A percentile compares a stretch with the other conserved stretches of the same genome.
phyloP scores from a whole-genome alignment of 352 stramenopile genomes.

The Phytophthora hibernalis region DNA sequence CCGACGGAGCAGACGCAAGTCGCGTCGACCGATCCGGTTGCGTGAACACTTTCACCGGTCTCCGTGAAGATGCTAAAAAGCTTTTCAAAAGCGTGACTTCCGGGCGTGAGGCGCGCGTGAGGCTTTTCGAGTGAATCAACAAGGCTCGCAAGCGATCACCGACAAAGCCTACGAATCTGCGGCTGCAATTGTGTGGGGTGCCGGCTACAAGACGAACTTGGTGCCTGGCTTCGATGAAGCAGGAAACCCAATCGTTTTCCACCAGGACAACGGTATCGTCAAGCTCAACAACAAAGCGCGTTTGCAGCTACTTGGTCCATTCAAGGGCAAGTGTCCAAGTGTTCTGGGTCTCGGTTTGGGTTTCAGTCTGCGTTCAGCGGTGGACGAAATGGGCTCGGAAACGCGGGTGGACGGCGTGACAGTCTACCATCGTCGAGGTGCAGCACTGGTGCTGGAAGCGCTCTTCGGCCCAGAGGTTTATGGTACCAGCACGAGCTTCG shows the following conservation, averaged over 20 bases:
- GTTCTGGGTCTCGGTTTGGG: conserved; percentile 80
- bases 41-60: conserved; percentile 86
- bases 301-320: conserved; percentile 39
- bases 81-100: conserved; percentile 73
- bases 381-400: conserved; percentile 83
- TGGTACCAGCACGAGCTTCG: conserved; percentile 67
- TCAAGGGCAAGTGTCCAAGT: conserved; percentile 33
- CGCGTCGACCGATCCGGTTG: conserved; percentile 69
- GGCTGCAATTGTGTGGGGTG: conserved; percentile 82
- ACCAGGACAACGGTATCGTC: conserved; percentile 68
- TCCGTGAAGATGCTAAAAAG: conserved; percentile 85
- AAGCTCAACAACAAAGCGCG: conserved; percentile 67
- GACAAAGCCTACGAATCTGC: conserved; percentile 75
- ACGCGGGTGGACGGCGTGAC: conserved; percentile 85
- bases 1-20: conserved; percentile 64
- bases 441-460: conserved; percentile 70
- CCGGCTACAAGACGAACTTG: conserved; percentile 79
- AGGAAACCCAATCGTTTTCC: conserved; percentile 51
- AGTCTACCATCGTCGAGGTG: conserved; percentile 86
- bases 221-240: conserved; percentile 57
- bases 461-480: conserved; percentile 72
- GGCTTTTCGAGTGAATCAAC: conserved; percentile 74
- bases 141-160: conserved; percentile 58
- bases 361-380: conserved; percentile 75
- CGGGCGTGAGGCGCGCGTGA: conserved; percentile 68